A percentile compares a stretch with the other conserved stretches of the same genome.
phyloP scores from a whole-genome alignment of 352 stramenopile species.

The Phytophthora crassamura region DNA sequence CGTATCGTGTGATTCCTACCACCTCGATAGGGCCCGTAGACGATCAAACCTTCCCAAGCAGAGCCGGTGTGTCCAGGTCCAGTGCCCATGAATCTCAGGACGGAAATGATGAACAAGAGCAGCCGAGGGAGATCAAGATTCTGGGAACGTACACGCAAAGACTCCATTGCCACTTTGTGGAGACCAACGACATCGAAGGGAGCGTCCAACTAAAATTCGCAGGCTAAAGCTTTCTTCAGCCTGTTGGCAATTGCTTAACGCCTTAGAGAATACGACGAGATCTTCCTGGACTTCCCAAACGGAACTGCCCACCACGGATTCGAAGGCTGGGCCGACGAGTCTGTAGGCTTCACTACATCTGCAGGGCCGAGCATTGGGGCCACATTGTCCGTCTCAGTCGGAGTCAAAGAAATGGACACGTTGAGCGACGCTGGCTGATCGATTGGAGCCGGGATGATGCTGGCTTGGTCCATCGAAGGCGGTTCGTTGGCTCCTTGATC shows the following conservation, averaged over 20 bases:
- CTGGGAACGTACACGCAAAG: slow-evolving; percentile 43
- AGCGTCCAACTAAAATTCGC: slow-evolving; percentile 36
- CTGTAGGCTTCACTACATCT: slow-evolving; percentile 24
- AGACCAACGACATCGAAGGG: slow-evolving; percentile 38
- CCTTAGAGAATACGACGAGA: slow-evolving; percentile 47
- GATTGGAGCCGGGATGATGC: slow-evolving; percentile 9
- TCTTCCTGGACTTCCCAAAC: slow-evolving; percentile 33
- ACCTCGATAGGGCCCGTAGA: slow-evolving; percentile 25
- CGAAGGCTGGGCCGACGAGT: slow-evolving; percentile 3
- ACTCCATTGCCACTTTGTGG: slow-evolving; percentile 23
- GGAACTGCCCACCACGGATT: slow-evolving; percentile 36
- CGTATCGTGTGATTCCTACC: slow-evolving; percentile 44
- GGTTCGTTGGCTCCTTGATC: background rate
- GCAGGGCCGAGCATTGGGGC: background rate
- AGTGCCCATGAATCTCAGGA: background rate
- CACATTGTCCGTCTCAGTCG: slow-evolving; percentile 4
- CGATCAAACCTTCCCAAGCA: slow-evolving; percentile 7
- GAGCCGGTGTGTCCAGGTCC: background rate
- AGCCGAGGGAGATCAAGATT: slow-evolving; percentile 34
- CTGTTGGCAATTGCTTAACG: slow-evolving; percentile 9
- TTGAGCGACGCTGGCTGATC: background rate
- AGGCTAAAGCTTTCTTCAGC: background rate
- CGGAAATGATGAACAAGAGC: slow-evolving; percentile 1
- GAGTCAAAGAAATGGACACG: background rate
- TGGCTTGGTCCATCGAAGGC: background rate